Evolutionary conservation across 2,329 filamentous ascomycete genomes (phyloP), one percentile per base, ranked within the genome.

Genomic region (Fusarium proliferatum): DNA sequence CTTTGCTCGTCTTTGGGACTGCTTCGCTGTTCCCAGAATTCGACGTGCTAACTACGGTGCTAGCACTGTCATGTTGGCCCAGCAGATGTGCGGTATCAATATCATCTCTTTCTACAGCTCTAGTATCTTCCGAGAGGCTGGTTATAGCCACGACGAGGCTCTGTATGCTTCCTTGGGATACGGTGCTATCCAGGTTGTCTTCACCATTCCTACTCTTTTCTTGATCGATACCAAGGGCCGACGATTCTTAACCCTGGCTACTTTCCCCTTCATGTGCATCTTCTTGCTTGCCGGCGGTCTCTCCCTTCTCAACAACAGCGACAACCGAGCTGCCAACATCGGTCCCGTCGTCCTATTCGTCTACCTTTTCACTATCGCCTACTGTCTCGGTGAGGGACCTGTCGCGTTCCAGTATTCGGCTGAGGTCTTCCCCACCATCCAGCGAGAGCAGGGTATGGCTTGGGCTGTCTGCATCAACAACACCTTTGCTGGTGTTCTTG

Each of bases 11-110:
- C 87, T 89, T 65, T 79, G 84, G 34, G 88, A 94, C 80, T 84
- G 92, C 26, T 92, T 94, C 79, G 92, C 90, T 33, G 86, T 94
- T 59, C 90, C 92, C 2, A 88, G 92, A 64, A 85, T 93, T 17
- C 88, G 91, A 52, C 87, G 91, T 46, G 94, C 94, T 17, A 95
- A 90, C 21, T 86, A 93, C 52, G 94, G 94, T 16, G 93, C 93
- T 2, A 93, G 91, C 76, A 91, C 90, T 5, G 93, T 96, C 78
- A 97, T 97, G 94, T 89, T 93, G 80, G 90, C 90, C 6, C 91
- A 93, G 81, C 91, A 93, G 81, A 90, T 93, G 87, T 92, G 90
- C 75, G 87, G 80, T 30, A 82, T 92, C 81, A 93, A 93, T 79
- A 92, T 72, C 0, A 72, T 72, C 19, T 71, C 69, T 4, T 72